Base-by-base conservation (phyloP, 1,284 basidiomycete genomes). In the Fistulina hepatica region DNA sequence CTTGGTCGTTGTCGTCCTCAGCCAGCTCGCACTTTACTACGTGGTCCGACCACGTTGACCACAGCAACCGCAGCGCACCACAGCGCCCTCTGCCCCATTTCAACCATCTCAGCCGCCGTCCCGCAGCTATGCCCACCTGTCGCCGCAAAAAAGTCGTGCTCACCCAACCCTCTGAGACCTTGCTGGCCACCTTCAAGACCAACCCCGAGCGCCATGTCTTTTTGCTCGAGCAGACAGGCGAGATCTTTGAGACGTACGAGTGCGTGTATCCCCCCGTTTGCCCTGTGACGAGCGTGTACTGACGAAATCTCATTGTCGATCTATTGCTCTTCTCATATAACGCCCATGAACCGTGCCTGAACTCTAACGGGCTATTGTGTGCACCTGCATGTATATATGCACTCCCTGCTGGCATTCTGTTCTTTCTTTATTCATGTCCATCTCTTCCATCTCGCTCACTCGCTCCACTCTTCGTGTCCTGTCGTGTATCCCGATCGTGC, bases 211-310 rank as follows among this genome's bases (percentile, higher is more conserved):
- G 68, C 54, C 76, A 83, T 52, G 89, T 92, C 57, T 95, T 79
- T 64, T 91, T 86, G 65, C 79, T 97, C 54, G 66, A 77, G 44
- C 79, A 89, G 59, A 95, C 92, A 4, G 92, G 91, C 51, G 92
- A 97, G 72, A 84, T 95, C 57, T 97, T 97, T 57, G 79, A 89
- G 47, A 80, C 80, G 53, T 95, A 94, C 56, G 90, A 94, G 90
- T 93, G 55, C 56, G 84, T 71, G 40, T 43, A 33, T 37, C 44
- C 37, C 41, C 41, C 36, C 35, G 21, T 31, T 40, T 36, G 37
- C 40, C 45, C 36, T 41, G 39, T 47, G 36, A 37, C 41, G 41
- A 43, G 25, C 46, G 9, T n/a, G n/a, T n/a, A n/a, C n/a, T n/a
- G n/a, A n/a, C n/a, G n/a, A n/a, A n/a, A n/a, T n/a, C n/a, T n/a